Percentiles rank a stretch among this genome's conserved stretches.
These are phyloP conservation scores for Paramyrothecium roridum DNA, from an alignment of 2,329 filamentous ascomycete species.

Conservation along the genomic window DNA sequence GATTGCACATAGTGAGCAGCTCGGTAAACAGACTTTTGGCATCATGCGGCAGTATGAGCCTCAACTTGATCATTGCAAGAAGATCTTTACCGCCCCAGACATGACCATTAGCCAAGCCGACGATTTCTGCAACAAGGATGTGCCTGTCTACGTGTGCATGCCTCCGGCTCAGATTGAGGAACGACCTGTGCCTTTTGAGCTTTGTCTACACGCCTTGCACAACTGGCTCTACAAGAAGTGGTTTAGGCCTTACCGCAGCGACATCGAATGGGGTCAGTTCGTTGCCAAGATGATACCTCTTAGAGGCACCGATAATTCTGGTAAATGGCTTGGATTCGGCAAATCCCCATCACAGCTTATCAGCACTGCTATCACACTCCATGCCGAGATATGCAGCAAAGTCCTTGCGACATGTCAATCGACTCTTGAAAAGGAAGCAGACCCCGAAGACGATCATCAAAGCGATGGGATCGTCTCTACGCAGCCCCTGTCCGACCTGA, in stretches of 20 bases:
- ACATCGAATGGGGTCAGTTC: constrained; percentile 10
- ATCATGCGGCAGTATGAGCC: not conserved
- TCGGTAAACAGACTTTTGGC: not conserved
- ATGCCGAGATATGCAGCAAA: not conserved
- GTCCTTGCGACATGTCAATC: not conserved
- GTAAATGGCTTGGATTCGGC: not conserved
- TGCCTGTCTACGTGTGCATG: not conserved
- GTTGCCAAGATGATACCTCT: constrained; percentile 5
- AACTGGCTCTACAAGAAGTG: constrained; percentile 7
- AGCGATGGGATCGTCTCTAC: not conserved
- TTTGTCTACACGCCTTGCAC: constrained; percentile 1
- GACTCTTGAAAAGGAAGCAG: not conserved
- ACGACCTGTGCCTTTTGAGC: not conserved
- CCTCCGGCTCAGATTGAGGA: not conserved
- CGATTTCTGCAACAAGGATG: not conserved
- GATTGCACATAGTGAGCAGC: not conserved
- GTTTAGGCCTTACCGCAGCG: constrained; percentile 7
- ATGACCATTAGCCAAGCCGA: not conserved
- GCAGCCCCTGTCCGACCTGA: not conserved
- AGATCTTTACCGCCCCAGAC: not conserved
- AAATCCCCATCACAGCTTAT: not conserved
- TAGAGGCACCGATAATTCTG: not conserved
- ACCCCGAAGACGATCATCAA: not conserved
- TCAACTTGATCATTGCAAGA: not conserved
- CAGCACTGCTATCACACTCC: not conserved